Percentiles rank a stretch among this genome's conserved stretches.
These are phyloP conservation scores for Fraxinus nigra DNA, from an alignment of 305 asterid genomes.

Conservation along the genomic window DNA sequence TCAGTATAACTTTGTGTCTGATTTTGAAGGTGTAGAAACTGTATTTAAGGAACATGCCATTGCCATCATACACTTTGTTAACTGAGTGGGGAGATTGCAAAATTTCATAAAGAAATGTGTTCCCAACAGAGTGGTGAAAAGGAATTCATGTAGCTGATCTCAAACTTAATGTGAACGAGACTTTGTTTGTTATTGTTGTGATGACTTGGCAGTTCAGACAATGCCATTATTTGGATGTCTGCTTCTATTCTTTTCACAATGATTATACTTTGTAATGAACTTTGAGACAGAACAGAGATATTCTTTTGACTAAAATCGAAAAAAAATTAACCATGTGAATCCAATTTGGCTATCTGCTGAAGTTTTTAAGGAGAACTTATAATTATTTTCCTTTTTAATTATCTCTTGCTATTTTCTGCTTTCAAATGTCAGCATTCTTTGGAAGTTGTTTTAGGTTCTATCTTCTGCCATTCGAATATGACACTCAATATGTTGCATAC, in stretches of 20 bases:
- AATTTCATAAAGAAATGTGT: not conserved
- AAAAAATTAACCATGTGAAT: not conserved
- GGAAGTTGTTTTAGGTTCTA: conserved; percentile 1
- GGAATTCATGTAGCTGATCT: not conserved
- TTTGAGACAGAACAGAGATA: conserved; percentile 6
- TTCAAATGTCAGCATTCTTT: not conserved
- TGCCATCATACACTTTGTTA: not conserved
- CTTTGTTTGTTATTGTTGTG: not conserved
- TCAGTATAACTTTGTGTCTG: not conserved
- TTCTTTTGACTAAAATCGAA: conserved; percentile 16
- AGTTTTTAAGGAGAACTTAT: not conserved
- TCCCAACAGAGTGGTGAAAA: not conserved
- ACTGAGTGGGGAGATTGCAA: not conserved
- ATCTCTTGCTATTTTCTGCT: not conserved
- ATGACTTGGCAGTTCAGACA: conserved; percentile 1
- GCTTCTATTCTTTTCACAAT: not conserved
- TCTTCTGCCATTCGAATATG: not conserved
- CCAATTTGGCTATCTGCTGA: conserved; percentile 5
- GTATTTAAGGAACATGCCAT: not conserved
- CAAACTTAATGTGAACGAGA: not conserved
- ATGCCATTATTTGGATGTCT: not conserved
- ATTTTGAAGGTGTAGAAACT: not conserved
- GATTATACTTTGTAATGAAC: not conserved
- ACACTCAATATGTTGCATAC: no score
- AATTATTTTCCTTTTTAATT: not conserved